These are phyloP conservation scores for Penicillium sp. DNA, from an alignment of 2,329 filamentous ascomycete species.

Conservation along the genomic window DNA sequence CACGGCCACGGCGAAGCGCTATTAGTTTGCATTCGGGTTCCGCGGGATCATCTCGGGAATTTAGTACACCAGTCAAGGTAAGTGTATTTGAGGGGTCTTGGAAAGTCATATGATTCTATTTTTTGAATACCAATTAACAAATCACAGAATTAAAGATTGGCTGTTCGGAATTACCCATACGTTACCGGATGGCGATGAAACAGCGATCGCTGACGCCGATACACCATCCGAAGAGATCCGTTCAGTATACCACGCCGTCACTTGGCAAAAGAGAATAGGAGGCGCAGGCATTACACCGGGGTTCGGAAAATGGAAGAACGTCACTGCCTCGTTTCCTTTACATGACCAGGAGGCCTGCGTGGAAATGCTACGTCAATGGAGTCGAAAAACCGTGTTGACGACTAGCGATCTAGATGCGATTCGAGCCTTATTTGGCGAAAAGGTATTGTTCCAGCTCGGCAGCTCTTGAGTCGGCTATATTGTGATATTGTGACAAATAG, in stretches of 20 bases:
- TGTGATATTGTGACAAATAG: too few relatives aligned
- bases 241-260: slow-evolving; percentile 82
- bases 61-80: slow-evolving; percentile 80
- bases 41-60: slow-evolving; percentile 70
- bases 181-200: slow-evolving; percentile 71
- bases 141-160: slow-evolving; percentile 79
- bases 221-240: slow-evolving; percentile 85
- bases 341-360: slow-evolving; percentile 76
- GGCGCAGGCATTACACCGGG: slow-evolving; percentile 74
- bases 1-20: slow-evolving; percentile 72
- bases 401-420: slow-evolving; percentile 71
- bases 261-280: slow-evolving; percentile 67
- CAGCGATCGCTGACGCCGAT: slow-evolving; percentile 70
- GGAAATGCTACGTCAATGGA: slow-evolving; percentile 71
- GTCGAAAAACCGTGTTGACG: slow-evolving; percentile 60
- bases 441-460: slow-evolving; percentile 34
- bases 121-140: not conserved
- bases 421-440: slow-evolving; percentile 73
- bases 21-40: slow-evolving; percentile 77
- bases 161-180: slow-evolving; percentile 79
- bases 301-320: slow-evolving; percentile 67
- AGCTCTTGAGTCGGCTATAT: not conserved
- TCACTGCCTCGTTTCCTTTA: slow-evolving; percentile 75
- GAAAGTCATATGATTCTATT: not conserved
- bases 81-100: not conserved